These are phyloP conservation scores for Didymella sp. DNA, from an alignment of 2,329 filamentous ascomycete species.

Conservation along the genomic window DNA sequence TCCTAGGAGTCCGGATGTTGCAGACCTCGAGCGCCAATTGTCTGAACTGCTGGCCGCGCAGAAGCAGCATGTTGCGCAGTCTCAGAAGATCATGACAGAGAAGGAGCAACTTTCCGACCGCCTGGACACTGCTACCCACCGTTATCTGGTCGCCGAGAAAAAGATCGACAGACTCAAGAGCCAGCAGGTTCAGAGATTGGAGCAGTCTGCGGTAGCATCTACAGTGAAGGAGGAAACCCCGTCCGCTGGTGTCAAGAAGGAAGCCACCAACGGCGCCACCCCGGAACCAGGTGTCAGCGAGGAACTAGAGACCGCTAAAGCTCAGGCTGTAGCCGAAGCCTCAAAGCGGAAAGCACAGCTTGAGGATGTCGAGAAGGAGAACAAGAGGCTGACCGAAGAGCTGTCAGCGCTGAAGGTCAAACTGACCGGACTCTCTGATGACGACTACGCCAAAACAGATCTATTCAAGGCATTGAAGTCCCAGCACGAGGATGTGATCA, in stretches of 20 bases:
- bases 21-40: constrained; percentile 76
- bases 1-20: constrained; percentile 68
- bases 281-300: constrained; percentile 62
- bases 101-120: constrained; percentile 87
- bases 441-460: constrained; percentile 91
- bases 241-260: constrained; percentile 58
- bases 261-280: constrained; percentile 65
- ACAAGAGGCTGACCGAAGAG: constrained; percentile 76
- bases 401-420: constrained; percentile 74
- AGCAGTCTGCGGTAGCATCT: constrained; percentile 72
- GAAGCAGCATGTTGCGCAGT: constrained; percentile 78
- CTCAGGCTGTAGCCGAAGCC: constrained; percentile 77
- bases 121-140: constrained; percentile 83
- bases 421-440: constrained; percentile 79
- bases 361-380: constrained; percentile 78
- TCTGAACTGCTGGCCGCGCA: constrained; percentile 78
- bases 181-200: constrained; percentile 86
- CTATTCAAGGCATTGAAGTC: constrained; percentile 90
- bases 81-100: constrained; percentile 77
- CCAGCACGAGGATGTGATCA: constrained; percentile 91
- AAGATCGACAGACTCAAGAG: constrained; percentile 90
- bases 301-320: constrained; percentile 76
- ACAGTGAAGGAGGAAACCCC: constrained; percentile 48
- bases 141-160: constrained; percentile 95
- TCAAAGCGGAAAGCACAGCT: constrained; percentile 89